Evolutionary conservation across 257 asterid species (phyloP).

Genomic region (Solanum ossicruentum): DNA sequence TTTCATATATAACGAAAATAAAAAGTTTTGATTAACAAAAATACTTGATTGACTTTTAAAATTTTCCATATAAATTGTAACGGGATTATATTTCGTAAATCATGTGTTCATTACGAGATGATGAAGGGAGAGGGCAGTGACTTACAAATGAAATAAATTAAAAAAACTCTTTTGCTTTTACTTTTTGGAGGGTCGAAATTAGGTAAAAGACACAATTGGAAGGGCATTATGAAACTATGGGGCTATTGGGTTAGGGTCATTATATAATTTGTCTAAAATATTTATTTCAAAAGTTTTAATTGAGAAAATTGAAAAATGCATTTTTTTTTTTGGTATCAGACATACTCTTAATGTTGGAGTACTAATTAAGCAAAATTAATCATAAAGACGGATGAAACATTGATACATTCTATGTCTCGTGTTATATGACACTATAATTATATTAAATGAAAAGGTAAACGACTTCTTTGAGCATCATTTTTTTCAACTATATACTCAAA

Average conservation of each 20-base stretch:
- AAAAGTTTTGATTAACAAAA: too few species aligned
- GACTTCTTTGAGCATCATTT: background rate
- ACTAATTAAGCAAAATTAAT: background rate
- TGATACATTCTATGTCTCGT: background rate
- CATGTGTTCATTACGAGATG: background rate
- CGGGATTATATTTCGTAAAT: background rate
- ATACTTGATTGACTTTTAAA: background rate
- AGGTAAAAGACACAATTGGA: constrained; percentile 8
- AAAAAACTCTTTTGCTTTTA: background rate
- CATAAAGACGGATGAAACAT: background rate
- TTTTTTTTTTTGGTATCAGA: background rate
- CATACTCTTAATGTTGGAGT: background rate
- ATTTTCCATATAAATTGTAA: too few species aligned
- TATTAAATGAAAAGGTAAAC: background rate
- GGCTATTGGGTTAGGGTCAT: background rate
- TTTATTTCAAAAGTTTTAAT: background rate
- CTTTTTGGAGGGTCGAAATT: constrained; percentile 1
- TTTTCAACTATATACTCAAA: background rate
- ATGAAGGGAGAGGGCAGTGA: constrained; percentile 17
- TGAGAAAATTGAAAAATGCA: background rate
- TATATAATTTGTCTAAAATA: background rate
- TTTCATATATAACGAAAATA: too few species aligned
- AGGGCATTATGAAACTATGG: background rate
- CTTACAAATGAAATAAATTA: constrained; percentile 10
- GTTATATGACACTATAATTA: background rate